These are phyloP conservation scores for Boletus tomentosulus DNA, from an alignment of 768 basidiomycete genomes.

Conservation along the genomic window DNA sequence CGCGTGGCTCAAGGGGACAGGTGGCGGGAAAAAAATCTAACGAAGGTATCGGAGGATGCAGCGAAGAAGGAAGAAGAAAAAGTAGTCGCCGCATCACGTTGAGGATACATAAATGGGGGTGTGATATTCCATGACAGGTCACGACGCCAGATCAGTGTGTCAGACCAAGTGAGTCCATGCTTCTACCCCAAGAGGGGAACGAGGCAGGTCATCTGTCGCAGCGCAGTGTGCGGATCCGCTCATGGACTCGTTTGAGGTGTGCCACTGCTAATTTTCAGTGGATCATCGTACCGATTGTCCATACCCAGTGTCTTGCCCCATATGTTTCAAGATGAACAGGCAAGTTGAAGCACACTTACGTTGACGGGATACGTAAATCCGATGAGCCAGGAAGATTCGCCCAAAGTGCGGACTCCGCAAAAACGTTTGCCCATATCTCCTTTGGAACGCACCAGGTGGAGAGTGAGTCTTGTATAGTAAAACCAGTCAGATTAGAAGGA, in stretches of 20 bases:
- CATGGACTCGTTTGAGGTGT: not conserved
- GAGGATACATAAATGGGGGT: not conserved
- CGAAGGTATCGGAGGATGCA: constrained; percentile 12
- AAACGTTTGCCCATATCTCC: not conserved
- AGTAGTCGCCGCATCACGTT: not conserved
- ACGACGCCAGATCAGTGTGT: not conserved
- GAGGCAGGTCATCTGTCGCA: not conserved
- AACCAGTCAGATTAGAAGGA: no score
- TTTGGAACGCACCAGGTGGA: not conserved
- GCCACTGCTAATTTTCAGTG: not conserved
- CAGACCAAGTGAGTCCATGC: not conserved
- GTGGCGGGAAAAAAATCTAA: not conserved
- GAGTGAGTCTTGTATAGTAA: not conserved
- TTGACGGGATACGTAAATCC: not conserved
- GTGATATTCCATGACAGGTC: not conserved
- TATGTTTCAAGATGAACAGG: not conserved
- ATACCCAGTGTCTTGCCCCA: not conserved
- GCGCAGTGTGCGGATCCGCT: not conserved
- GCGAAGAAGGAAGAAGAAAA: constrained; percentile 20
- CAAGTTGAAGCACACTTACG: not conserved
- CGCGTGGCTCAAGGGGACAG: not conserved
- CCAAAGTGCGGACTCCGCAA: not conserved
- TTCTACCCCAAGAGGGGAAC: not conserved
- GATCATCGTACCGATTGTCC: not conserved
- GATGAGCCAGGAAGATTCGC: not conserved